Evolutionary conservation across 192 early-diverging fungal species (phyloP).

Genomic region (Mortierella antarctica): DNA sequence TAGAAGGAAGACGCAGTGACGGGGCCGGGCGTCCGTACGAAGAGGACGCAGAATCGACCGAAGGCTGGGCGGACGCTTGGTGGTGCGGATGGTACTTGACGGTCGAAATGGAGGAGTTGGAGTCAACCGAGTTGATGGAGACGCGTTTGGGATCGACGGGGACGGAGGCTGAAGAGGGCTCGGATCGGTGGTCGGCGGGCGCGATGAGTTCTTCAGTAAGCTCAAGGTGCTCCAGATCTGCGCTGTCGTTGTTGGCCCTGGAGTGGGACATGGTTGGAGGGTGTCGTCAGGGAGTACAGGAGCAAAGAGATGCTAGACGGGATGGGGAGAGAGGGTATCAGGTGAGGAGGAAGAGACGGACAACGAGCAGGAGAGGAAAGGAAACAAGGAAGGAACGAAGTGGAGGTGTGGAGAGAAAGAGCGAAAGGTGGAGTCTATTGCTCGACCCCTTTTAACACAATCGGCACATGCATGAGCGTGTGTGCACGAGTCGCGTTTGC

Average conservation of each 20-base stretch:
- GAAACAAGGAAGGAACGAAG: neutral
- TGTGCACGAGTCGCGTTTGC: too few species aligned
- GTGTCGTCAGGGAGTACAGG: neutral
- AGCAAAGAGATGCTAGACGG: neutral
- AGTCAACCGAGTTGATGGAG: conserved; percentile 43
- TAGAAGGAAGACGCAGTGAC: conserved; percentile 4
- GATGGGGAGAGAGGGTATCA: neutral
- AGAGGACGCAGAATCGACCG: neutral
- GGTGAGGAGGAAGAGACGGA: neutral
- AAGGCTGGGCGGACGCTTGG: conserved; percentile 7
- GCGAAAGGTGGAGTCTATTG: too few species aligned
- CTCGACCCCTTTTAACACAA: too few species aligned
- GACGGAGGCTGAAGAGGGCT: neutral
- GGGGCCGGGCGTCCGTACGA: conserved; percentile 6
- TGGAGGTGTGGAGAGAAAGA: too few species aligned
- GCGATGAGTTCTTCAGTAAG: conserved; percentile 26
- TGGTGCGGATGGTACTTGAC: conserved; percentile 37
- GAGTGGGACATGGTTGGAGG: conserved; percentile 39
- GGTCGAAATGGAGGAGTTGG: conserved; percentile 28
- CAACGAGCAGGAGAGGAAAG: neutral
- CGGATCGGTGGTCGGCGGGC: conserved; percentile 6
- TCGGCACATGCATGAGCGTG: too few species aligned
- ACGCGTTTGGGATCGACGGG: conserved; percentile 24
- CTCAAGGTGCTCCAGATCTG: conserved; percentile 49
- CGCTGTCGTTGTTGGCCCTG: conserved; percentile 46